Percentiles rank a stretch among this genome's conserved stretches.
Conservation (phyloP, 2,329 filamentous ascomycete species). For the Alternaria atra region DNA sequence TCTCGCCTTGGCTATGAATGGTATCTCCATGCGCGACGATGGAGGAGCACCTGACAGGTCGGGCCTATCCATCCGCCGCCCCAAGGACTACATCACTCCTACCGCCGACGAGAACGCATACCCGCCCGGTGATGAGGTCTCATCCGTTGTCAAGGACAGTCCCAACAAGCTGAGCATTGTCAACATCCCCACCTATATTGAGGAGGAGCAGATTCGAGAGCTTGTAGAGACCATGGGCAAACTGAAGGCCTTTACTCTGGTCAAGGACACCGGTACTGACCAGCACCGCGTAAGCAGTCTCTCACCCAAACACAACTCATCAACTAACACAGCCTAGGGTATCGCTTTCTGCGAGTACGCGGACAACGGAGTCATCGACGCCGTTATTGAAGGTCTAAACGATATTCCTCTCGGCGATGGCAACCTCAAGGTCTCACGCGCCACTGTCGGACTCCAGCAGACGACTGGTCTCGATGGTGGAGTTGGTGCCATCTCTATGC, state of each 20-base stretch:
- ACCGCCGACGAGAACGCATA: slow-evolving; percentile 70
- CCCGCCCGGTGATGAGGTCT: slow-evolving; percentile 75
- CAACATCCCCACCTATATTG: slow-evolving; percentile 87
- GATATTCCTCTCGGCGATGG: slow-evolving; percentile 92
- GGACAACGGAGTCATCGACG: slow-evolving; percentile 78
- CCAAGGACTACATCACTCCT: slow-evolving; percentile 97
- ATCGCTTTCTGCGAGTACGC: slow-evolving; percentile 97
- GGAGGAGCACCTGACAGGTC: slow-evolving; percentile 60
- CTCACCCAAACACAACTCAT: background rate
- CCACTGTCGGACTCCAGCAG: slow-evolving; percentile 93
- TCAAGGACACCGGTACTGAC: slow-evolving; percentile 84
- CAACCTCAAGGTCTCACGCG: slow-evolving; percentile 83
- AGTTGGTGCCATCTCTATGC: slow-evolving; percentile 96
- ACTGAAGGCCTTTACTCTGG: slow-evolving; percentile 88
- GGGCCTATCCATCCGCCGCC: slow-evolving; percentile 80
- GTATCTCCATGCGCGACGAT: slow-evolving; percentile 79
- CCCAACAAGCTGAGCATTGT: slow-evolving; percentile 94
- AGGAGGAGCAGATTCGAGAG: slow-evolving; percentile 90
- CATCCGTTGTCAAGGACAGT: slow-evolving; percentile 85
- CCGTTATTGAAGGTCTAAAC: slow-evolving; percentile 89
- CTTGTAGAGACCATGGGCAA: slow-evolving; percentile 90
- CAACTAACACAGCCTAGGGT: slow-evolving; percentile 65
- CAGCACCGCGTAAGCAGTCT: slow-evolving; percentile 78
- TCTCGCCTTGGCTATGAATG: slow-evolving; percentile 87
- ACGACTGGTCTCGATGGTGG: slow-evolving; percentile 92